Evolutionary conservation across 148 eudicot genomes (phyloP), one percentile per base, ranked within the genome.

Genomic region (Pharnaceum exiguum): DNA sequence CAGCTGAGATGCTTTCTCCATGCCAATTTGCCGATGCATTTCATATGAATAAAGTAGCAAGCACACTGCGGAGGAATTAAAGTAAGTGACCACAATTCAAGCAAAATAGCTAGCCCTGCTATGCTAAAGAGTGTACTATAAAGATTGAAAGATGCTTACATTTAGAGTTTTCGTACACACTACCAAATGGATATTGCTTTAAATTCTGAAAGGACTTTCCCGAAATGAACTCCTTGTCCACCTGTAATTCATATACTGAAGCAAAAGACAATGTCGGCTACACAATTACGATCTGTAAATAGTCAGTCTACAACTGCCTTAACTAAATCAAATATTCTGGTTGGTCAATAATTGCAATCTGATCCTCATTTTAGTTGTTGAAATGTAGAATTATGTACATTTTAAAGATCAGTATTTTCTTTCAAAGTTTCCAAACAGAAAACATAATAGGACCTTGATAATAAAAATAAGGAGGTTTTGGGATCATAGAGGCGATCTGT

Each of bases 161-260:
- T 72, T 93, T 93, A 22, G 96, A 81, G 65, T 76, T 78, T 77
- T 75, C 96, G 50, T 93, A 93, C 24, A 86, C 55, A 33, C 29
- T 72, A 52, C 96, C 84, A 72, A 53, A 89, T 18, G 96, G 95
- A 57, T 93, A 93, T n/a, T 43, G 44, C 53, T 62, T 71, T 35
- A 59, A 69, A 60, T 37, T 73, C 58, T 75, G 62, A 59, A 77
- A 66, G 46, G 44, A 7, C 29, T 51, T 70, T 48, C 95, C 90
- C 51, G 78, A 69, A 51, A 89, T 44, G 57, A 67, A 69, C 48
- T 72, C 83, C 79, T 71, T 75, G 71, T 82, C 73, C 13, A 70
- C 76, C 72, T 68, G 82, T 51, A 69, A 38, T 30, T 63, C 70
- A 70, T 61, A 62, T 38, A 69, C 96, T 89, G 76, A 57, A 75